These are phyloP conservation scores for Echites panduratus DNA, from an alignment of 257 asterid genomes.

Conservation along the genomic window DNA sequence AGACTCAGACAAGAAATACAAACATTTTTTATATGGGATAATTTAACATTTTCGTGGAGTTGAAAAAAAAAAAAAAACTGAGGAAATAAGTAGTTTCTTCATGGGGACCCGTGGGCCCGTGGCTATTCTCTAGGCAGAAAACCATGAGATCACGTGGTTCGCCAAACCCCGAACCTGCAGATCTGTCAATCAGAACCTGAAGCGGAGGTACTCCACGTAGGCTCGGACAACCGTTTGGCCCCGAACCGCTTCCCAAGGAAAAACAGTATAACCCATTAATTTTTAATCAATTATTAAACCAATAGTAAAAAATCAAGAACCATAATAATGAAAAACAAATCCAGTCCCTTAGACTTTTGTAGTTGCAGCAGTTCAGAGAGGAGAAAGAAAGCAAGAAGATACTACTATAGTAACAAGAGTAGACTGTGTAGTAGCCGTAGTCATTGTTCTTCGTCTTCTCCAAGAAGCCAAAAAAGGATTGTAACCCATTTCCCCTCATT, in stretches of 20 bases:
- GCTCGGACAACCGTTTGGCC: conserved; percentile 66
- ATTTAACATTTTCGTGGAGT: not conserved
- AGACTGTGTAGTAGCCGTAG: conserved; percentile 30
- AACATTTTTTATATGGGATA: too few relatives aligned
- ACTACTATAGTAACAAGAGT: too few relatives aligned
- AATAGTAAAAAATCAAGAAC: not conserved
- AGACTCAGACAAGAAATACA: too few relatives aligned
- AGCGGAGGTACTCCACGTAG: conserved; percentile 34
- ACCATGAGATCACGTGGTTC: conserved; percentile 44
- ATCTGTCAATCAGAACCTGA: conserved; percentile 35
- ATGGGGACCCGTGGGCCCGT: not conserved
- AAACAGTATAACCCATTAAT: conserved; percentile 12
- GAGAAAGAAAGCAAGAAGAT: too few relatives aligned
- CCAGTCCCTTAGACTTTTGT: conserved; percentile 13
- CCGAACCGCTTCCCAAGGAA: conserved; percentile 30
- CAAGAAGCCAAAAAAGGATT: conserved; percentile 27
- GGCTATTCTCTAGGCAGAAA: conserved; percentile 18
- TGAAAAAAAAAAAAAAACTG: not conserved
- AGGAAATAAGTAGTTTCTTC: too few relatives aligned
- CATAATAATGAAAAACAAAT: not conserved
- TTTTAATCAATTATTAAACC: not conserved
- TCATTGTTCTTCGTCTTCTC: conserved; percentile 33
- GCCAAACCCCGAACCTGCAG: conserved; percentile 19
- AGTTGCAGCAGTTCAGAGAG: conserved; percentile 14
- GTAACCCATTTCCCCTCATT: not conserved